Conservation (phyloP, 108 stramenopile genomes). For the Seminavis robusta region DNA sequence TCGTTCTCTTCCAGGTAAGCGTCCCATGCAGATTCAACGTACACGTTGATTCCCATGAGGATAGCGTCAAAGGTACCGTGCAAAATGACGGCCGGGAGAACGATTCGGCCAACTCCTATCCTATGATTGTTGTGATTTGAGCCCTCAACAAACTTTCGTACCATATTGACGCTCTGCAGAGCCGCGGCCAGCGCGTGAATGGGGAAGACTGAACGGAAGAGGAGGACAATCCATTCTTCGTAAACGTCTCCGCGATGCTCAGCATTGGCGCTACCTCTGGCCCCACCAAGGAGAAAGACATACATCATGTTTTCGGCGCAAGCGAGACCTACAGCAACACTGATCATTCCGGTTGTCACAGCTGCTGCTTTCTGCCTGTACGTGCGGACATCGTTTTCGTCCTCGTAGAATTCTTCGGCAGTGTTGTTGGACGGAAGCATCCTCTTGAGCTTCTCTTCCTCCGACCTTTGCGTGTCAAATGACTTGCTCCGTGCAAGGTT, state of each 20-base stretch:
- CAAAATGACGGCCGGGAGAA: conserved; percentile 74
- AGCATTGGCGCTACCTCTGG: conserved; percentile 2
- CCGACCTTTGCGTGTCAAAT: neutral
- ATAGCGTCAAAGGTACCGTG: conserved; percentile 87
- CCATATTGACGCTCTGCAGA: conserved; percentile 83
- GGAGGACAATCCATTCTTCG: conserved; percentile 68
- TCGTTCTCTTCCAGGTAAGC: conserved; percentile 50
- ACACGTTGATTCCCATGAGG: conserved; percentile 71
- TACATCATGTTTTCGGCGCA: conserved; percentile 88
- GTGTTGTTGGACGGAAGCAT: conserved; percentile 3
- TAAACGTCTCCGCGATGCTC: conserved; percentile 14
- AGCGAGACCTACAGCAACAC: conserved; percentile 82
- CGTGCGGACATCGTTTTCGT: conserved; percentile 68
- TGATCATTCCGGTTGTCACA: conserved; percentile 87
- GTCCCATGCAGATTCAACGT: conserved; percentile 68
- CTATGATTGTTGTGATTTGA: conserved; percentile 44
- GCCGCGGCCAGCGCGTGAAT: conserved; percentile 86
- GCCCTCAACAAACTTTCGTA: conserved; percentile 77
- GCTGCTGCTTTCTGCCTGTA: conserved; percentile 82
- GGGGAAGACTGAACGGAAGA: conserved; percentile 82
- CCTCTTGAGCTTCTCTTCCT: neutral
- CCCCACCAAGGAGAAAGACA: conserved; percentile 84
- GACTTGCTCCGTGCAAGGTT: conserved; percentile 5
- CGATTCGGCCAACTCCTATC: conserved; percentile 83
- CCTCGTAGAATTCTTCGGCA: conserved; percentile 47